A percentile compares a stretch with the other conserved stretches of the same genome.
Evolutionary conservation across 1,284 basidiomycete species (phyloP).

Genomic region (Boletus sp.): DNA sequence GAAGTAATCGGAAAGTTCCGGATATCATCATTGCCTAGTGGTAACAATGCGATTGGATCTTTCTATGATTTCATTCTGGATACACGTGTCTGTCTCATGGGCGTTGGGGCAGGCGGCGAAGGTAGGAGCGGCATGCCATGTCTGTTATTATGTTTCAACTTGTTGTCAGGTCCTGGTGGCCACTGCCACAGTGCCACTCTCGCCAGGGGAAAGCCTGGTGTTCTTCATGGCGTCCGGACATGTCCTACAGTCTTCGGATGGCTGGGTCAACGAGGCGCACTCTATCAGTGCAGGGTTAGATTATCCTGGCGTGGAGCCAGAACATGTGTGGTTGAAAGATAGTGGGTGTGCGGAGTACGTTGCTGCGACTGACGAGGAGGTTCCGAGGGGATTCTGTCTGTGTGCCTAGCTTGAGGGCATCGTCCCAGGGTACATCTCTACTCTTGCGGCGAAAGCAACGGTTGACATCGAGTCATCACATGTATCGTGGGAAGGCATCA

Average conservation of each 20-base stretch:
- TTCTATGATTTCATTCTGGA: slow-evolving; percentile 12
- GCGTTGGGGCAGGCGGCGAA: slow-evolving; percentile 12
- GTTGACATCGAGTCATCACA: slow-evolving; percentile 7
- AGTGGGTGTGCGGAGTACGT: slow-evolving; percentile 9
- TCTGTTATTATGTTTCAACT: neutral
- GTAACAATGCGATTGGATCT: slow-evolving; percentile 13
- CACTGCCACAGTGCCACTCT: slow-evolving; percentile 11
- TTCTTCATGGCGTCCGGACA: slow-evolving; percentile 9
- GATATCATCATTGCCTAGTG: slow-evolving; percentile 8
- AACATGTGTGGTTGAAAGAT: slow-evolving; percentile 9
- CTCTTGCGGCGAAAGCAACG: too few species aligned
- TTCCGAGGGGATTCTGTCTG: slow-evolving; percentile 3
- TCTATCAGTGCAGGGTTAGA: slow-evolving; percentile 6
- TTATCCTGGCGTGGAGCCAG: slow-evolving; percentile 8
- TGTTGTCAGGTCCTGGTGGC: slow-evolving; percentile 1
- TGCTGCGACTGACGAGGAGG: slow-evolving; percentile 10
- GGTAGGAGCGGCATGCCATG: neutral
- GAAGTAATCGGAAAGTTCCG: slow-evolving; percentile 8
- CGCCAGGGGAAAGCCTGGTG: slow-evolving; percentile 5
- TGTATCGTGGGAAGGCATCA: slow-evolving; percentile 10
- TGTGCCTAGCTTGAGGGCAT: slow-evolving; percentile 14
- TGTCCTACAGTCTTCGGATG: slow-evolving; percentile 6
- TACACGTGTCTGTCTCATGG: neutral
- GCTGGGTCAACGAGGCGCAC: slow-evolving; percentile 6
- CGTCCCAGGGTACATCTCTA: slow-evolving; percentile 7